Evolutionary conservation across 2,329 filamentous ascomycete genomes (phyloP).

Genomic region (Akanthomyces uredinophilus): DNA sequence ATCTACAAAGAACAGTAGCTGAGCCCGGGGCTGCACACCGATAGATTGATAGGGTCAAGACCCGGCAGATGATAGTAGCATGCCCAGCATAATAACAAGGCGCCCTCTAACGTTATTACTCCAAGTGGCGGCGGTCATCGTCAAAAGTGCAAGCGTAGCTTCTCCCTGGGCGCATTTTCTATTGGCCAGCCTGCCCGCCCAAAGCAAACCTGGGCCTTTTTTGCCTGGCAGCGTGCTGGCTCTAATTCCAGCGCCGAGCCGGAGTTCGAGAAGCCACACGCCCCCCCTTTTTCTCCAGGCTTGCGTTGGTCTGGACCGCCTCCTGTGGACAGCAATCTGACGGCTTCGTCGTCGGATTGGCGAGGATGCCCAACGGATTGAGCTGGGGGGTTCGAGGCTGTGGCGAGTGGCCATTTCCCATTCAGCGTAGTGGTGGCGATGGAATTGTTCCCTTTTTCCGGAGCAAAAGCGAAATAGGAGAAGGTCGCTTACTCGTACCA

Average conservation of each 20-base stretch:
- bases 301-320: slow-evolving; percentile 12
- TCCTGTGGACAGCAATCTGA: not conserved
- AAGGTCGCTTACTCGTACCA: not conserved
- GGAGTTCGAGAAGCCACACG: not conserved
- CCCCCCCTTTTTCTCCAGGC: not conserved
- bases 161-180: not conserved
- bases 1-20: not conserved
- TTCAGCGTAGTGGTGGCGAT: not conserved
- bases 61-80: too few species aligned
- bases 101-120: not conserved
- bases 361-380: not conserved
- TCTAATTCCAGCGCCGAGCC: not conserved
- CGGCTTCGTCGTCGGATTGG: not conserved
- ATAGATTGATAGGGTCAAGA: not conserved
- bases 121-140: not conserved
- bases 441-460: too few species aligned
- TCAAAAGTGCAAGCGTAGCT: not conserved
- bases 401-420: too few species aligned
- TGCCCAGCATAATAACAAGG: not conserved
- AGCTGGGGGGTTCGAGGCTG: too few species aligned
- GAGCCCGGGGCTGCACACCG: not conserved
- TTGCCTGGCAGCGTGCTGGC: not conserved
- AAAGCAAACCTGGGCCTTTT: too few species aligned
- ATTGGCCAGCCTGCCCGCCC: not conserved
- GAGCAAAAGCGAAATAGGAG: not conserved